Evolutionary conservation across 176 grass and related monocot genomes (phyloP), one percentile per base, ranked within the genome.

Genomic region (Puccinellia tenuiflora): DNA sequence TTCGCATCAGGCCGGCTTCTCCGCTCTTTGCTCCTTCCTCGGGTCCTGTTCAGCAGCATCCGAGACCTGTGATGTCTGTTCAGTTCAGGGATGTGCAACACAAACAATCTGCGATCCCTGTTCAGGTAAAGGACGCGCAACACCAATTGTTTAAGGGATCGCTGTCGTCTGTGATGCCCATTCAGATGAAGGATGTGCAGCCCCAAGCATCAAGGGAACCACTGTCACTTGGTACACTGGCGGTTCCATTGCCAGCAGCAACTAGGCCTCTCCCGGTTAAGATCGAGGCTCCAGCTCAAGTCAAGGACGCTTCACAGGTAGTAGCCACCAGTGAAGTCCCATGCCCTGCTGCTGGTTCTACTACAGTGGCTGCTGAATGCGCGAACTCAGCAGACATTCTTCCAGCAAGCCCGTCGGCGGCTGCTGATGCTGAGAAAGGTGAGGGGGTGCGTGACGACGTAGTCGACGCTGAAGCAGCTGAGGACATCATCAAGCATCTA

Each of bases 1-100:
- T 92, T 75, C 91, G 90, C 68, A 94, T 99, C 24, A 92, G 97
- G 76, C 91, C 93, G 10, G 68, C 79, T 38, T 75, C 94, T 55
- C 91, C 93, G 48, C 88, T 87, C 53, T 99, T 90, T 84, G 34
- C 85, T 68, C 56, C 85, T 68, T 50, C 97, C 65, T 80, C 86
- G 9, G 48, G 83, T 63, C 63, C 76, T 12, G 33, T 77, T 77
- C 87, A 90, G 66, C 82, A 79, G 66, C 82, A 79, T 28, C 64
- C 76, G 0, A 85, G 77, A 68, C 74, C 70, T 37, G 78, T 80
- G 54, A 87, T 90, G 42, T 60, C 91, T 78, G 83, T 93, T 83
- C 91, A 86, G 81, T 25, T 93, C 50, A 99, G 90, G 90, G 90
- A 99, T 34, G 77, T 89, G 39, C 81, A 81, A 17, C 62, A 54